Evolutionary conservation across 768 basidiomycete species (phyloP).

Genomic region (Pleurotus sapidus): DNA sequence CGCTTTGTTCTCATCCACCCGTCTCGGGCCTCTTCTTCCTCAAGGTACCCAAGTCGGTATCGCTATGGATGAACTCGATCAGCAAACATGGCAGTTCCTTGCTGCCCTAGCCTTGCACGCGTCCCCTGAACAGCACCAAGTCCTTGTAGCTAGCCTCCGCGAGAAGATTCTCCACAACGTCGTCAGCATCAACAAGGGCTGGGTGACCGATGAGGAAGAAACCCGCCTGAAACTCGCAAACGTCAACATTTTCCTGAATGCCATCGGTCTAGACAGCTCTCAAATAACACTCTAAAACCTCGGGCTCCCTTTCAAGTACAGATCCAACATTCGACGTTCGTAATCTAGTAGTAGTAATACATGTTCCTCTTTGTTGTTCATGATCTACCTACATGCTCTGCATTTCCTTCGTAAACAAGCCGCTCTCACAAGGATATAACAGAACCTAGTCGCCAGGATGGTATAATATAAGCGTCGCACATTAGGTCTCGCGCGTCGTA

Average conservation of each 20-base stretch:
- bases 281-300: slow-evolving; percentile 57
- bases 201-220: slow-evolving; percentile 70
- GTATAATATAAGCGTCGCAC: slow-evolving; percentile 13
- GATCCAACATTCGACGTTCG: background rate
- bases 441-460: background rate
- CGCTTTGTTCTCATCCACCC: slow-evolving; percentile 86
- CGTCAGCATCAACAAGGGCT: slow-evolving; percentile 71
- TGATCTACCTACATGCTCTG: slow-evolving; percentile 4
- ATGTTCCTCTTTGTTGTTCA: background rate
- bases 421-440: slow-evolving; percentile 8
- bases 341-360: too few species aligned
- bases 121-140: slow-evolving; percentile 82
- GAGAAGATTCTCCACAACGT: slow-evolving; percentile 96
- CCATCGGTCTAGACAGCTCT: slow-evolving; percentile 65
- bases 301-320: background rate
- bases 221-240: slow-evolving; percentile 80
- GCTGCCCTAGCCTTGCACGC: slow-evolving; percentile 87
- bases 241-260: slow-evolving; percentile 88
- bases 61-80: slow-evolving; percentile 69
- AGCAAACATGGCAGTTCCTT: slow-evolving; percentile 94
- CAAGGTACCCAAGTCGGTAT: slow-evolving; percentile 22
- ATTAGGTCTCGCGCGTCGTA: slow-evolving; percentile 23
- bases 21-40: slow-evolving; percentile 43
- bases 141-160: slow-evolving; percentile 78
- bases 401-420: background rate